phyloP scores from a whole-genome alignment of 768 basidiomycete species.

The Agaricus blazei region DNA sequence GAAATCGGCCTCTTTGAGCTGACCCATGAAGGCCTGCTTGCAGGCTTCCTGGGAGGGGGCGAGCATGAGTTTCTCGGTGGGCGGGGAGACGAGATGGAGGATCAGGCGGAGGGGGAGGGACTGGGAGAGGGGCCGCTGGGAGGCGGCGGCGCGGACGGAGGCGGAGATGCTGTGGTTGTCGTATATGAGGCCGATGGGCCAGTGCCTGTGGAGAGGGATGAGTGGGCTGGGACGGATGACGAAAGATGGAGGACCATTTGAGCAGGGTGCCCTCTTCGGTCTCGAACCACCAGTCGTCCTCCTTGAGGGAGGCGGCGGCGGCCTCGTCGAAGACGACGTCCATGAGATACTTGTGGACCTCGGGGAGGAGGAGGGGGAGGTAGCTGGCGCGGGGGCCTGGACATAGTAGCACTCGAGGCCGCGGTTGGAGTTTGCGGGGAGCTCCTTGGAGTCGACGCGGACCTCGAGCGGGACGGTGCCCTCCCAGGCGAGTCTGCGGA shows the following conservation, averaged over 20 bases:
- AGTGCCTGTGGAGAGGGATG: conserved; percentile 67
- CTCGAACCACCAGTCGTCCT: conserved; percentile 98
- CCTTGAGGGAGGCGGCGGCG: conserved; percentile 67
- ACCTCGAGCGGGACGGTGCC: conserved; percentile 87
- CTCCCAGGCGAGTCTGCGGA: conserved; percentile 87
- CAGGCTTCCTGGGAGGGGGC: conserved; percentile 80
- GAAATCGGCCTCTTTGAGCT: conserved; percentile 95
- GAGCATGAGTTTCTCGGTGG: conserved; percentile 78
- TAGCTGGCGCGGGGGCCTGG: conserved; percentile 89
- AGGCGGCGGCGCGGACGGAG: conserved; percentile 46
- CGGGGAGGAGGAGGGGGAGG: conserved; percentile 85
- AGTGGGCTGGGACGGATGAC: background rate
- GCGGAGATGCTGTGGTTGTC: conserved; percentile 72
- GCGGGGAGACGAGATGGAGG: conserved; percentile 85
- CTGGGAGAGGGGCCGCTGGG: conserved; percentile 26
- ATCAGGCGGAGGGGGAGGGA: conserved; percentile 68
- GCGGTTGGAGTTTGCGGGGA: conserved; percentile 86
- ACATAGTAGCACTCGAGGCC: conserved; percentile 87
- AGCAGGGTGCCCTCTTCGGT: conserved; percentile 75
- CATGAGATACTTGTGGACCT: conserved; percentile 83
- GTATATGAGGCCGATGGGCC: conserved; percentile 94
- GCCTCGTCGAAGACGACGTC: conserved; percentile 91
- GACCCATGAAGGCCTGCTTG: conserved; percentile 93
- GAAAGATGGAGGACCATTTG: conserved; percentile 66
- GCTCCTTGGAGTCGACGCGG: conserved; percentile 82